A percentile compares a stretch with the other conserved stretches of the same genome.
phyloP scores from a whole-genome alignment of 805 yeast genomes.

The Metschnikowia similis region DNA sequence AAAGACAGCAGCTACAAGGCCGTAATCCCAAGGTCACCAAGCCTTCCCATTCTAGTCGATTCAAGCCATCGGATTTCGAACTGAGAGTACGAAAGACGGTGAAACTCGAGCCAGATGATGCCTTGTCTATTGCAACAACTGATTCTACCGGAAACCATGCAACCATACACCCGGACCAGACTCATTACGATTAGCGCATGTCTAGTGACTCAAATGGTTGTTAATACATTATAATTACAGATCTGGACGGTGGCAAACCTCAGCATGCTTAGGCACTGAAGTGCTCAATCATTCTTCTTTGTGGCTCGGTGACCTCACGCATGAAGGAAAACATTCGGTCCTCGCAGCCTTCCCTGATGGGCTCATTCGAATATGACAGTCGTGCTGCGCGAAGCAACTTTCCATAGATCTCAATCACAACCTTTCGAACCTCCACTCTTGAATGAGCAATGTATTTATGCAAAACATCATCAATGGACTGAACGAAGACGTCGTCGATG shows the following conservation, averaged over 20 bases:
- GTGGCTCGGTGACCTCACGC: conserved; percentile 32
- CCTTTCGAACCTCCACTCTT: conserved; percentile 35
- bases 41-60: conserved; percentile 7
- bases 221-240: neutral
- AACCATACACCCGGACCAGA: neutral
- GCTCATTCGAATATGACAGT: neutral
- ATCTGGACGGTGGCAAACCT: neutral
- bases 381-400: conserved; percentile 22
- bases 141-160: conserved; percentile 5
- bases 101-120: conserved; percentile 7
- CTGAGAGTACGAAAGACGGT: conserved; percentile 6
- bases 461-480: conserved; percentile 27
- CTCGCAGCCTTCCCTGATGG: neutral
- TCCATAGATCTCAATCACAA: conserved; percentile 37
- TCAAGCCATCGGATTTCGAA: conserved; percentile 7
- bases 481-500: conserved; percentile 17
- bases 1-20: conserved; percentile 24
- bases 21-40: conserved; percentile 9
- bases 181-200: neutral
- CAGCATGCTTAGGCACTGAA: conserved; percentile 24
- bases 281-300: conserved; percentile 44
- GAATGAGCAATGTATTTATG: conserved; percentile 24
- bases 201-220: neutral
- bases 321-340: neutral
- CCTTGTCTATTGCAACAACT: conserved; percentile 4